These are phyloP conservation scores for Thermothielavioides terrestris DNA, from an alignment of 495 filamentous ascomycete genomes.

Conservation along the genomic window DNA sequence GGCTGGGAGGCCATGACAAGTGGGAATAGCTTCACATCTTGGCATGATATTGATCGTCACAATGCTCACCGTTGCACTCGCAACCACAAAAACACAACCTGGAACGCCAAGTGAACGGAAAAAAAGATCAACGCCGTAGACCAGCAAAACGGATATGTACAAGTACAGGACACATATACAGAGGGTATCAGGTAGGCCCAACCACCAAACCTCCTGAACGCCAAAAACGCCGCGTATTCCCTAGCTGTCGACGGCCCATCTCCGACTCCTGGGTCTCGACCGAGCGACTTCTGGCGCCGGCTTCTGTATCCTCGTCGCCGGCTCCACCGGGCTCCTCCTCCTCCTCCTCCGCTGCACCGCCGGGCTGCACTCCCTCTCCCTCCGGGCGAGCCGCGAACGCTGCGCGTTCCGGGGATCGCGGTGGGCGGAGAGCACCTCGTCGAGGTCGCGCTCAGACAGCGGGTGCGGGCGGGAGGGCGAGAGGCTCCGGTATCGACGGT, in stretches of 20 bases:
- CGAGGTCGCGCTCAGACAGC: conserved; percentile 17
- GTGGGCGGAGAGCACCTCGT: conserved; percentile 10
- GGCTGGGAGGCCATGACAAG: background rate
- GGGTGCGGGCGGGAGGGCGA: conserved; percentile 25
- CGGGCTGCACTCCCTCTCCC: conserved; percentile 22
- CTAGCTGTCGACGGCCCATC: conserved; percentile 18
- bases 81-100: background rate
- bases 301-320: conserved; percentile 34
- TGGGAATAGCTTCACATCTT: conserved; percentile 9
- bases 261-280: conserved; percentile 28
- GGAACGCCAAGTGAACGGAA: background rate
- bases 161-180: conserved; percentile 22
- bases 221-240: conserved; percentile 14
- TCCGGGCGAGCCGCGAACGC: conserved; percentile 9
- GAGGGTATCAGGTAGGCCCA: conserved; percentile 21
- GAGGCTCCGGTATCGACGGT: conserved; percentile 22
- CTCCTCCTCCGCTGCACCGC: conserved; percentile 27
- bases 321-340: conserved; percentile 20
- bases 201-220: conserved; percentile 19
- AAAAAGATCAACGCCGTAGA: conserved; percentile 11
- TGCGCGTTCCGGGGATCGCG: conserved; percentile 16
- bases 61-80: background rate
- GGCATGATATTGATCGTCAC: too few relatives aligned
- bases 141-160: conserved; percentile 18
- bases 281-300: conserved; percentile 25